These are phyloP conservation scores for Lipomyces chichibuensis DNA, from an alignment of 805 yeast species.

Conservation along the genomic window DNA sequence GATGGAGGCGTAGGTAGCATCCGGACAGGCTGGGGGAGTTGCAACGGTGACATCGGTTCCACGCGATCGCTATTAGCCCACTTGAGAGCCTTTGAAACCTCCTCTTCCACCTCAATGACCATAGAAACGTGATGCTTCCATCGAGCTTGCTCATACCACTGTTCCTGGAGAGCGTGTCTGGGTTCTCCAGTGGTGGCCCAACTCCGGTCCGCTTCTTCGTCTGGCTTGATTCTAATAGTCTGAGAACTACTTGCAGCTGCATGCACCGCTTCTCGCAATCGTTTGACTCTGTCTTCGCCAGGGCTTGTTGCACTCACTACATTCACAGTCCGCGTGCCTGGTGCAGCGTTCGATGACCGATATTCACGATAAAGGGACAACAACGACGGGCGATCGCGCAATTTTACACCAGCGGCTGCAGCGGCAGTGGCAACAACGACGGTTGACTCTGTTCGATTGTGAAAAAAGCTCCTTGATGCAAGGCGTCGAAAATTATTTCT, in stretches of 20 bases:
- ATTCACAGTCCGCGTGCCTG: neutral
- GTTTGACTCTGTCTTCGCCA: slow-evolving; percentile 13
- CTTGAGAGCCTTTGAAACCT: slow-evolving; percentile 8
- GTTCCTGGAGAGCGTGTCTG: neutral
- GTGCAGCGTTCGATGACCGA: neutral
- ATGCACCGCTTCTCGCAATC: slow-evolving; percentile 8
- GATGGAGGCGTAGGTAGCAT: neutral
- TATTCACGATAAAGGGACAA: slow-evolving; percentile 25
- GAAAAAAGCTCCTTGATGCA: slow-evolving; percentile 17
- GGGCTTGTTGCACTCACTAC: neutral
- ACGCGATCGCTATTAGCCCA: slow-evolving; percentile 14
- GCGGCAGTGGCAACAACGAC: slow-evolving; percentile 8
- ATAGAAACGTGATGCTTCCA: neutral
- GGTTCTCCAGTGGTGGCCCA: neutral
- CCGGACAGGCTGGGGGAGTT: neutral
- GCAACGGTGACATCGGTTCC: neutral
- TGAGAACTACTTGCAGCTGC: neutral
- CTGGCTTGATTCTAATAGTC: neutral
- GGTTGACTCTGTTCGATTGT: slow-evolving; percentile 6
- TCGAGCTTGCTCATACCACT: neutral
- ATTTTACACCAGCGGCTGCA: slow-evolving; percentile 8
- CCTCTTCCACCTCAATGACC: slow-evolving; percentile 16
- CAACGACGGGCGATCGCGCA: slow-evolving; percentile 28
- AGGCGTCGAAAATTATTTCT: slow-evolving; percentile 10
- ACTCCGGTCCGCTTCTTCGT: neutral